phyloP scores from a whole-genome alignment of 495 filamentous ascomycete species.

The Cenococcum geophilum region DNA sequence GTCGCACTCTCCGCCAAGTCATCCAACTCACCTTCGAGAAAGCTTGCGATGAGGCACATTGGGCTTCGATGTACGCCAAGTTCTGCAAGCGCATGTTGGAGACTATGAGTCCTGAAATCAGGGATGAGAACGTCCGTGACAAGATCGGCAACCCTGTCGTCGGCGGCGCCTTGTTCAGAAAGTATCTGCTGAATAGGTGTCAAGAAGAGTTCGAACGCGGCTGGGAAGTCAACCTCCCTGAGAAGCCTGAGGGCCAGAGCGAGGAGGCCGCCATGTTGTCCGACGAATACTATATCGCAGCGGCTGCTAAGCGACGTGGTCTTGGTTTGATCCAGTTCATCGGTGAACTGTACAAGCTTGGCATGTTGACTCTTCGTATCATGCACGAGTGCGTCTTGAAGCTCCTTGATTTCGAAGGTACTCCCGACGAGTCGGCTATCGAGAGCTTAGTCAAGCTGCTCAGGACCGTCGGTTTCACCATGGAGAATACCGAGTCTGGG shows the following conservation, averaged over 20 bases:
- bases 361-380: conserved; percentile 97
- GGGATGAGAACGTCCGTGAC: conserved; percentile 87
- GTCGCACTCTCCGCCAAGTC: conserved; percentile 90
- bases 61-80: conserved; percentile 98
- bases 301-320: conserved; percentile 92
- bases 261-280: conserved; percentile 79
- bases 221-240: conserved; percentile 86
- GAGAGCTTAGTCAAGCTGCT: conserved; percentile 91
- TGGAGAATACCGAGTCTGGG: conserved; percentile 68
- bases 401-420: conserved; percentile 87
- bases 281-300: conserved; percentile 94
- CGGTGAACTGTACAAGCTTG: conserved; percentile 95
- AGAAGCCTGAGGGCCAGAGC: conserved; percentile 68
- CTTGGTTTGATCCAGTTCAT: conserved; percentile 99
- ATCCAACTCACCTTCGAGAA: conserved; percentile 99
- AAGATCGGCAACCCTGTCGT: conserved; percentile 78
- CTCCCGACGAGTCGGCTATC: conserved; percentile 91
- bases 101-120: conserved; percentile 90
- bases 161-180: conserved; percentile 91
- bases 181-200: conserved; percentile 96
- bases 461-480: conserved; percentile 78
- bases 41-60: conserved; percentile 96
- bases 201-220: conserved; percentile 99
- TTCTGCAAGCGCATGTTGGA: conserved; percentile 98
- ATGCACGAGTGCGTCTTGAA: conserved; percentile 99